Evolutionary conservation across 768 basidiomycete genomes (phyloP).

Genomic region (Lactarius sp.): DNA sequence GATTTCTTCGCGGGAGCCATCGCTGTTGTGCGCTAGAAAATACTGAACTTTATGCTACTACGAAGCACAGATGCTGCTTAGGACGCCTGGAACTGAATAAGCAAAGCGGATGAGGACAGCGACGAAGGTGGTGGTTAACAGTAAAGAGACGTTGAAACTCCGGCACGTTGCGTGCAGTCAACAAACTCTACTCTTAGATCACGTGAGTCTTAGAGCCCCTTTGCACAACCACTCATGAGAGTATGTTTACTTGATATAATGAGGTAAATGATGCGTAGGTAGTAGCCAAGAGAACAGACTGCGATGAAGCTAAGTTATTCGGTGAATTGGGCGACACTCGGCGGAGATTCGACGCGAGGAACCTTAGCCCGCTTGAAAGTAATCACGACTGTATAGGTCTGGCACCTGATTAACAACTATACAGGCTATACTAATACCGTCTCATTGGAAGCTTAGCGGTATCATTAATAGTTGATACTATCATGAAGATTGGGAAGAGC

Average conservation of each 20-base stretch:
- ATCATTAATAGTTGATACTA: background rate
- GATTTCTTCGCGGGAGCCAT: slow-evolving; percentile 37
- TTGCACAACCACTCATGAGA: slow-evolving; percentile 10
- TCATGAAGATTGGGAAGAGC: slow-evolving; percentile 3
- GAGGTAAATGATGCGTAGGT: background rate
- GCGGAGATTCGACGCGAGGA: slow-evolving; percentile 16
- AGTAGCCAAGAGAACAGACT: background rate
- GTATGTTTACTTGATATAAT: background rate
- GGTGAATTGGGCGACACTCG: background rate
- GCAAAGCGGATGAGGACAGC: slow-evolving; percentile 26
- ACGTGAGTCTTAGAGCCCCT: slow-evolving; percentile 24
- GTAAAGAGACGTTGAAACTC: slow-evolving; percentile 28
- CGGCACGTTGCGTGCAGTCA: slow-evolving; percentile 27
- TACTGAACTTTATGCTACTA: slow-evolving; percentile 18
- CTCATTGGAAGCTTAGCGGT: background rate
- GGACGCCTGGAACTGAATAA: slow-evolving; percentile 25
- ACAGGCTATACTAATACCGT: background rate
- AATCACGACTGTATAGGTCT: background rate
- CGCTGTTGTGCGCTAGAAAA: slow-evolving; percentile 35
- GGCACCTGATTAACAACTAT: background rate
- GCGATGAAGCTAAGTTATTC: slow-evolving; percentile 2
- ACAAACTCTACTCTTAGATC: slow-evolving; percentile 29
- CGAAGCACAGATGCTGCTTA: slow-evolving; percentile 25
- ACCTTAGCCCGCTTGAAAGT: background rate
- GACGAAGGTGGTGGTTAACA: slow-evolving; percentile 48